Percentiles rank a stretch among this genome's conserved stretches.
phyloP scores from a whole-genome alignment of 306 rosid species.

The Gillenia trifoliata region DNA sequence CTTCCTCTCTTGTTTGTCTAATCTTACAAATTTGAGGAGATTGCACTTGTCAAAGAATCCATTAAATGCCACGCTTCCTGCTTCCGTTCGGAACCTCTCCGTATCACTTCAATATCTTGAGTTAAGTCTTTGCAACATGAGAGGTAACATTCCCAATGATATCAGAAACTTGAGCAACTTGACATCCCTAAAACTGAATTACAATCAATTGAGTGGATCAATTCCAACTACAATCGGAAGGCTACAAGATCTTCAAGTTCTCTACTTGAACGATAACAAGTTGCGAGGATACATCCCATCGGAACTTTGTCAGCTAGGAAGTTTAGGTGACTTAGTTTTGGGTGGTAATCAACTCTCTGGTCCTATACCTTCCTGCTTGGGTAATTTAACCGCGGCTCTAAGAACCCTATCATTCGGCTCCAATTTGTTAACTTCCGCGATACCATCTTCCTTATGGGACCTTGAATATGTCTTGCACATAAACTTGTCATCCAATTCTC shows the following conservation, averaged over 20 bases:
- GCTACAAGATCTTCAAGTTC: background rate
- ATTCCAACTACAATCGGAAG: background rate
- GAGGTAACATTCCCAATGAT: background rate
- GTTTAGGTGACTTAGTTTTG: background rate
- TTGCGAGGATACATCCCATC: background rate
- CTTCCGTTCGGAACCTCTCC: background rate
- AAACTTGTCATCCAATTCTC: background rate
- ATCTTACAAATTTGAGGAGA: background rate
- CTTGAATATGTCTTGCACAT: background rate
- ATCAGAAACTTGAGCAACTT: background rate
- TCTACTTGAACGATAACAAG: background rate
- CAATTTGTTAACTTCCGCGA: background rate
- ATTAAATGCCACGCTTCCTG: background rate
- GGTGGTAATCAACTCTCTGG: background rate
- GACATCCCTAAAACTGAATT: accelerated
- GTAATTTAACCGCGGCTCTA: background rate
- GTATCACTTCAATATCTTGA: background rate
- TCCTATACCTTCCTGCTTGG: background rate
- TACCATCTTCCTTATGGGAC: background rate
- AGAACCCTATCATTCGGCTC: background rate
- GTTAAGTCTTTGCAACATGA: background rate
- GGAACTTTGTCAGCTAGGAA: background rate
- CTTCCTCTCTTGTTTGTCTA: background rate
- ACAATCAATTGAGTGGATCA: background rate
- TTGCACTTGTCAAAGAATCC: background rate